A percentile compares a stretch with the other conserved stretches of the same genome.
Evolutionary conservation across 805 yeast species (phyloP).

Genomic region (Starmerella cellae): DNA sequence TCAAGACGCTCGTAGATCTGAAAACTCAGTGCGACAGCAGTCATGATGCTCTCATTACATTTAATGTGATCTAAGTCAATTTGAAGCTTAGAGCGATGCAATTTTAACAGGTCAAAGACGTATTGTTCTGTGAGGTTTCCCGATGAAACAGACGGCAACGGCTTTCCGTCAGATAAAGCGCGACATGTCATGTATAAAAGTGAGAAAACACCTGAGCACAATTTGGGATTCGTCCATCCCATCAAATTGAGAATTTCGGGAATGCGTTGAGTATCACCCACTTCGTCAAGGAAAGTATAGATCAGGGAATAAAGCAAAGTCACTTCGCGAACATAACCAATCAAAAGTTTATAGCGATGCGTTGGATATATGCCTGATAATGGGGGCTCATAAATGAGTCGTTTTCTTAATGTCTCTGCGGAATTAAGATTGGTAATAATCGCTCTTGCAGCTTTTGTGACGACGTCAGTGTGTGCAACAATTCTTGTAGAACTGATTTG

Average conservation of each 20-base stretch:
- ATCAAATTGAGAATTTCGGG: constrained; percentile 17
- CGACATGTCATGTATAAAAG: constrained; percentile 25
- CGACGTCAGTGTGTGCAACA: constrained; percentile 18
- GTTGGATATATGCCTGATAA: constrained; percentile 27
- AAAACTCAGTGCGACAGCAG: constrained; percentile 22
- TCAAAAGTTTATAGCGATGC: constrained; percentile 23
- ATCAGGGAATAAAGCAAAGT: constrained; percentile 21
- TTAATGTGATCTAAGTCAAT: not conserved
- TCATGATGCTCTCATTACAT: constrained; percentile 7
- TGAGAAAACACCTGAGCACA: constrained; percentile 24
- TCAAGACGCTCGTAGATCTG: constrained; percentile 27
- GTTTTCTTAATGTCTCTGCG: constrained; percentile 16
- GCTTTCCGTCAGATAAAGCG: constrained; percentile 23
- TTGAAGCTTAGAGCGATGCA: not conserved
- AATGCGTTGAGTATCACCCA: constrained; percentile 20
- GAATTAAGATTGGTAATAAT: constrained; percentile 16
- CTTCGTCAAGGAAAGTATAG: constrained; percentile 23
- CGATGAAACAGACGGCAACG: constrained; percentile 27
- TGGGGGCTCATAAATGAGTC: constrained; percentile 27
- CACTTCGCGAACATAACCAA: constrained; percentile 21
- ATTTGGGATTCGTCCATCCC: constrained; percentile 25
- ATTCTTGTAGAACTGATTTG: constrained; percentile 19
- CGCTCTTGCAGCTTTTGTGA: constrained; percentile 17
- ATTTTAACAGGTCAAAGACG: constrained; percentile 1
- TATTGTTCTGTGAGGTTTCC: constrained; percentile 20